Evolutionary conservation across 306 rosid species (phyloP).

Genomic region (Trifolium repens): DNA sequence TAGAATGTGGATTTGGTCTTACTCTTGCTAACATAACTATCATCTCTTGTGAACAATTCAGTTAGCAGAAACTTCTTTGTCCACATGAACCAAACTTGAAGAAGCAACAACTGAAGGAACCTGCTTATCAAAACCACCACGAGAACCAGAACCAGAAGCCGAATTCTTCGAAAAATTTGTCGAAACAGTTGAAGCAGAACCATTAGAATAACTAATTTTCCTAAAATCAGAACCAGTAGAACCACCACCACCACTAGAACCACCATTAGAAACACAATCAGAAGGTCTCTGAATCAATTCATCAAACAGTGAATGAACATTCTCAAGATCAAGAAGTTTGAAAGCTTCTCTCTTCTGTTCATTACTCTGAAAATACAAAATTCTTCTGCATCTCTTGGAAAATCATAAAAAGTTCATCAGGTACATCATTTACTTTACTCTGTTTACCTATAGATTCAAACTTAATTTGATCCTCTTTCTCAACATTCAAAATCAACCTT

Average conservation of each 20-base stretch:
- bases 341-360: conserved; percentile 75
- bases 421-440: conserved; percentile 55
- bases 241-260: not conserved
- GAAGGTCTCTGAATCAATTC: conserved; percentile 84
- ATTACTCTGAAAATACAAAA: conserved; percentile 56
- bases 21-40: conserved; percentile 66
- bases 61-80: conserved; percentile 44
- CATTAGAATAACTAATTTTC: conserved; percentile 31
- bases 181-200: conserved; percentile 43
- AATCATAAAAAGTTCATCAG: conserved; percentile 76
- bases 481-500: conserved; percentile 60
- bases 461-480: conserved; percentile 67
- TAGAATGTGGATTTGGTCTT: conserved; percentile 56
- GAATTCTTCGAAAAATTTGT: conserved; percentile 17
- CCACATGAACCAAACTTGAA: conserved; percentile 43
- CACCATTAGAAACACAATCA: conserved; percentile 58
- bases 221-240: conserved; percentile 25
- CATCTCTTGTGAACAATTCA: conserved; percentile 66
- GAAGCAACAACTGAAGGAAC: conserved; percentile 42
- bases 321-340: conserved; percentile 75
- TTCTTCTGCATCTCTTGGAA: conserved; percentile 77
- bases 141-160: conserved; percentile 46
- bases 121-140: conserved; percentile 34
- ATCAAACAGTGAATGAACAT: conserved; percentile 66
- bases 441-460: conserved; percentile 63